phyloP scores from a whole-genome alignment of 306 rosid genomes.

The Cucurbita pepo region DNA sequence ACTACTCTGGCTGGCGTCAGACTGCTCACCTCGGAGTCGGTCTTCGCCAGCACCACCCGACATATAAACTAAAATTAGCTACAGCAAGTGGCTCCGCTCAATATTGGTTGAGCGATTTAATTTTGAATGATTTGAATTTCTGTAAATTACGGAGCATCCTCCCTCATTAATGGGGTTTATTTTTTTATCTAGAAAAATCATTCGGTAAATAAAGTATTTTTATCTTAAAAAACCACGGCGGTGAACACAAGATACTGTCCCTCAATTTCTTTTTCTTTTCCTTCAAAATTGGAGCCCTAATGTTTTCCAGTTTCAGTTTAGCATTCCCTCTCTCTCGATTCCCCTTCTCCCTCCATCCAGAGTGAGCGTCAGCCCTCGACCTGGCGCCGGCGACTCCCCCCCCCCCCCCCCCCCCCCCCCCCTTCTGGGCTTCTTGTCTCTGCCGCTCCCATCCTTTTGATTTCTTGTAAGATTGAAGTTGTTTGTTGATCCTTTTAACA shows the following conservation, averaged over 20 bases:
- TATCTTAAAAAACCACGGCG: background rate
- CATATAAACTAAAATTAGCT: background rate
- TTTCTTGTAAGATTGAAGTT: background rate
- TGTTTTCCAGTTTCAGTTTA: background rate
- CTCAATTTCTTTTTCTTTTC: background rate
- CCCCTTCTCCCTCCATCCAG: background rate
- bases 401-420: background rate
- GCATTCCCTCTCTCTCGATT: background rate
- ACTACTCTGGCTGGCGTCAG: conserved; percentile 46
- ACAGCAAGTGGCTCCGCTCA: no score
- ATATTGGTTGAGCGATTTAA: no score
- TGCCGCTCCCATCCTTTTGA: background rate
- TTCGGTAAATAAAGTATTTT: no score
- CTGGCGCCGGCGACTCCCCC: background rate
- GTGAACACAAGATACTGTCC: background rate
- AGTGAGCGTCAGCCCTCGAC: background rate
- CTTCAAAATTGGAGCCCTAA: background rate
- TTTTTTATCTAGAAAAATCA: no score
- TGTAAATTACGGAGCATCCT: no score
- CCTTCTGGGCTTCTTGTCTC: background rate
- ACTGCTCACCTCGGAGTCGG: conserved; percentile 92
- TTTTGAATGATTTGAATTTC: no score
- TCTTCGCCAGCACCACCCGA: conserved; percentile 39
- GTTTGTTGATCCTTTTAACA: background rate
- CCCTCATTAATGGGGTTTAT: no score